phyloP scores from a whole-genome alignment of 805 yeast species.

The Candida boleticola region DNA sequence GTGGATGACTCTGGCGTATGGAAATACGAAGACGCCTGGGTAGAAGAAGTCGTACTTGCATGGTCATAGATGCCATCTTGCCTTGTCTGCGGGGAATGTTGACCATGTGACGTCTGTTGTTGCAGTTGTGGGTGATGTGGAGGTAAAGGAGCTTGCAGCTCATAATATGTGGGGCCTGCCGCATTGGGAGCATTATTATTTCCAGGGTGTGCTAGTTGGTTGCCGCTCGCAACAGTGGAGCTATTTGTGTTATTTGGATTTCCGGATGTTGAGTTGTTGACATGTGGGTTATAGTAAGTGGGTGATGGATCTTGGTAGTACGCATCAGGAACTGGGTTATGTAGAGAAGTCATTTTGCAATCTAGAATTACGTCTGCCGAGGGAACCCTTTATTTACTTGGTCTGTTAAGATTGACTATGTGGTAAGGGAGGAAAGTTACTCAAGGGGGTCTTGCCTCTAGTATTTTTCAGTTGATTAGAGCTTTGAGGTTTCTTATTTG shows the following conservation, averaged over 20 bases:
- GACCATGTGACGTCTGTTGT: neutral
- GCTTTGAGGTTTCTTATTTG: no score
- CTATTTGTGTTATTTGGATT: neutral
- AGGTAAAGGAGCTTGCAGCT: neutral
- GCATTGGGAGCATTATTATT: neutral
- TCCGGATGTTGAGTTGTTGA: neutral
- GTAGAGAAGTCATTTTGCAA: conserved; percentile 31
- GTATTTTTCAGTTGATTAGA: no score
- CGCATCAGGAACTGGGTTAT: conserved; percentile 22
- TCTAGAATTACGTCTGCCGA: conserved; percentile 1
- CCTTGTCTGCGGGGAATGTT: neutral
- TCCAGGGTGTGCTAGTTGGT: neutral
- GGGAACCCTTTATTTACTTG: no score
- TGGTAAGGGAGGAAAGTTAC: no score
- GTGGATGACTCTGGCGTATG: conserved; percentile 1
- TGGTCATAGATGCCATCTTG: neutral
- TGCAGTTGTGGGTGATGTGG: neutral
- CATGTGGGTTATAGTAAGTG: conserved; percentile 14
- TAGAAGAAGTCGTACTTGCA: neutral
- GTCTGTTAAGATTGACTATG: no score
- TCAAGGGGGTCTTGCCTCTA: no score
- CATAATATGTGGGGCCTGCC: neutral
- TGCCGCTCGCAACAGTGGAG: neutral
- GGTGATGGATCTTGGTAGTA: conserved; percentile 16
- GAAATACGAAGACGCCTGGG: conserved; percentile 1